Evolutionary conservation across 2,329 filamentous ascomycete species (phyloP).

Genomic region (Tolypocladium album): DNA sequence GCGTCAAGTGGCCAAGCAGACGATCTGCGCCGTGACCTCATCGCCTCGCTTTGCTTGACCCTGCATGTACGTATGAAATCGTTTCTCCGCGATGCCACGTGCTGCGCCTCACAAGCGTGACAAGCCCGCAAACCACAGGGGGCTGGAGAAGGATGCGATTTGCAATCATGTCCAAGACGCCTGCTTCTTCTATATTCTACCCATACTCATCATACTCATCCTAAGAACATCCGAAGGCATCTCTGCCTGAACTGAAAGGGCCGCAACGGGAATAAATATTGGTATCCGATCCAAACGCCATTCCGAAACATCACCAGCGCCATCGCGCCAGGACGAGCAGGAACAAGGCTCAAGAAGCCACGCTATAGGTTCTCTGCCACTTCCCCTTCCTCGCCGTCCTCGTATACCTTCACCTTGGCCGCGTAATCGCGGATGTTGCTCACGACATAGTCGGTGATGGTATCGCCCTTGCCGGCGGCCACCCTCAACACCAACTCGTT

Average conservation of each 20-base stretch:
- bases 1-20: background rate
- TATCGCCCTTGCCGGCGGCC: slow-evolving; percentile 72
- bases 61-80: background rate
- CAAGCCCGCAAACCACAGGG: background rate
- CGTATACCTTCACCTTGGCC: slow-evolving; percentile 71
- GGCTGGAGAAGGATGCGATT: background rate
- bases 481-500: slow-evolving; percentile 86
- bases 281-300: background rate
- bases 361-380: background rate
- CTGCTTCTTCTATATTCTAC: background rate
- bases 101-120: background rate
- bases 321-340: background rate
- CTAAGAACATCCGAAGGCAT: background rate
- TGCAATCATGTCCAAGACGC: background rate
- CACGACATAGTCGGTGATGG: slow-evolving; percentile 65
- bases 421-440: slow-evolving; percentile 79
- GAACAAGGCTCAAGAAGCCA: background rate
- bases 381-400: slow-evolving; percentile 35
- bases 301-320: background rate
- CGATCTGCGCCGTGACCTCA: background rate
- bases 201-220: background rate
- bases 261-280: background rate
- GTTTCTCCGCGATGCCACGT: background rate
- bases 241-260: background rate
- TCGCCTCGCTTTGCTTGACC: background rate